Evolutionary conservation across 306 rosid genomes (phyloP).

Genomic region (Vigna trinervia): DNA sequence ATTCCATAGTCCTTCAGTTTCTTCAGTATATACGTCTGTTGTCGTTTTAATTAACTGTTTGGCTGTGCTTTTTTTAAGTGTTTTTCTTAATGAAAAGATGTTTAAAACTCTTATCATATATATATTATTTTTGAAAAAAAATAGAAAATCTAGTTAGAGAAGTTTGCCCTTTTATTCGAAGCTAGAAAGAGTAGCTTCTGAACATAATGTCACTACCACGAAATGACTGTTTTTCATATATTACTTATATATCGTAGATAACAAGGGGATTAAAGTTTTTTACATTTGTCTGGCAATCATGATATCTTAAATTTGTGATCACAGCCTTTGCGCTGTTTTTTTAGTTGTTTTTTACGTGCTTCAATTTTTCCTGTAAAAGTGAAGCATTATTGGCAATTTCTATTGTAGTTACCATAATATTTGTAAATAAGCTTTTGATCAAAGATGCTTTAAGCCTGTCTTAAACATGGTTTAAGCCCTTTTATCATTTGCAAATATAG

Average conservation of each 20-base stretch:
- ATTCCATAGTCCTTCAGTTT: background rate
- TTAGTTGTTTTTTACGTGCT: constrained; percentile 3
- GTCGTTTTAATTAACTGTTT: background rate
- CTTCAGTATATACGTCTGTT: constrained; percentile 1
- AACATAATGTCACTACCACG: background rate
- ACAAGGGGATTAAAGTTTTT: background rate
- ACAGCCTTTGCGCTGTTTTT: background rate
- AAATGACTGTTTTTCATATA: background rate
- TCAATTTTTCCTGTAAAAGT: constrained; percentile 7
- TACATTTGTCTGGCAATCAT: background rate
- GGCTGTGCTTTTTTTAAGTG: background rate
- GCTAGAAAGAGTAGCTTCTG: background rate
- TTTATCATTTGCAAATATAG: constrained; percentile 7
- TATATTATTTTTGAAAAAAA: background rate
- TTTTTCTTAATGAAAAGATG: background rate
- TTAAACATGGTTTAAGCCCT: no score
- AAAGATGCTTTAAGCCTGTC: background rate
- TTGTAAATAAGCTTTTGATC: background rate
- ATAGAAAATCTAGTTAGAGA: background rate
- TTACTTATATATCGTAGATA: background rate
- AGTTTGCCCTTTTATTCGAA: background rate
- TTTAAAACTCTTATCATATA: background rate
- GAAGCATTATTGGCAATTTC: constrained; percentile 2
- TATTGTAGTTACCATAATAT: background rate
- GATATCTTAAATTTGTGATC: background rate